Conservation (phyloP, 202 grass and related monocot species). For the Digitaria exilis region DNA sequence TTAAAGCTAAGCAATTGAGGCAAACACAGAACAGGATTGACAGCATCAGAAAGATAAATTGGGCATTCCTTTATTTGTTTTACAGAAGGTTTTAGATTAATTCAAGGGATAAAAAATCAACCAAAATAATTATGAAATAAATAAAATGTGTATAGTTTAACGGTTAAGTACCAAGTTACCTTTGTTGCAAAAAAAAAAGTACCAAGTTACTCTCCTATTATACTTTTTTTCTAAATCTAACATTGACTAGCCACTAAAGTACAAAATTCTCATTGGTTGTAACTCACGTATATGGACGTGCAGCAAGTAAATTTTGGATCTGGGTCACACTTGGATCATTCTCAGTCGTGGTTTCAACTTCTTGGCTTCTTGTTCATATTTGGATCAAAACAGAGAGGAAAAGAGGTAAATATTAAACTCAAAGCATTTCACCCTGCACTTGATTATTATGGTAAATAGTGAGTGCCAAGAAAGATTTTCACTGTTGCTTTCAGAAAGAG, state of each 20-base stretch:
- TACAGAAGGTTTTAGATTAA: conserved; percentile 4
- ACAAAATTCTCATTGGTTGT: background rate
- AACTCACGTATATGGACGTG: background rate
- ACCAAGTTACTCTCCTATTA: background rate
- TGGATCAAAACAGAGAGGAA: conserved; percentile 42
- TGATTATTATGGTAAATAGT: background rate
- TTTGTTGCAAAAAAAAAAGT: too few relatives aligned
- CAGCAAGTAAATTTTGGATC: conserved; percentile 46
- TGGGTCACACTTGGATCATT: conserved; percentile 34
- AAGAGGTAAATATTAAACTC: conserved; percentile 29
- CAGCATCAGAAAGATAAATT: background rate
- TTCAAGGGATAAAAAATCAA: background rate
- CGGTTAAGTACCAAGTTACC: background rate
- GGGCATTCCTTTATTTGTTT: background rate
- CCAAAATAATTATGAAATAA: background rate
- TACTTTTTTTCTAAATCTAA: background rate
- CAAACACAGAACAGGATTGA: background rate
- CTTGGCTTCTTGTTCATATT: conserved; percentile 41
- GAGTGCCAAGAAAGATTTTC: background rate
- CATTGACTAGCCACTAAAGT: background rate
- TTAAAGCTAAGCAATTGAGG: background rate
- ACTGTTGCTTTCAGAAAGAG: conserved; percentile 3
- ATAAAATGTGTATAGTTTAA: background rate
- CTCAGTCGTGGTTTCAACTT: conserved; percentile 9
- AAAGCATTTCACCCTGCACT: background rate